Evolutionary conservation across 805 yeast species (phyloP).

Genomic region (Martiniozyma abietophila): DNA sequence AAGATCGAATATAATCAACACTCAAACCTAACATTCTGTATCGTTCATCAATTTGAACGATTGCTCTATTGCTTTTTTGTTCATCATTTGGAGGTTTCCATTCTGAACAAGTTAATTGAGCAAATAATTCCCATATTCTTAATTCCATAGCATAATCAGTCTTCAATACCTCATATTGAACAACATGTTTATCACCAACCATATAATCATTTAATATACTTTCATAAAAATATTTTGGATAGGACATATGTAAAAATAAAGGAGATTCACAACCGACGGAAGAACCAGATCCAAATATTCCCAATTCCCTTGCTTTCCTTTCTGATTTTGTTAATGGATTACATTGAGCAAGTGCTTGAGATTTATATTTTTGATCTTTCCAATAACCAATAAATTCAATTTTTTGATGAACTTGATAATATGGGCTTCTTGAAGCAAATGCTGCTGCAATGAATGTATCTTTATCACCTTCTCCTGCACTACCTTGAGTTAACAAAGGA

Average conservation of each 20-base stretch:
- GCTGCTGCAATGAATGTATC: constrained; percentile 52
- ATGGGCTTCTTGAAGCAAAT: constrained; percentile 47
- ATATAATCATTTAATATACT: constrained; percentile 1
- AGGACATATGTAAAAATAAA: constrained; percentile 50
- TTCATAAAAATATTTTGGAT: constrained; percentile 40
- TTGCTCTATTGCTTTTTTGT: too few species aligned
- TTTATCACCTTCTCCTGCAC: constrained; percentile 49
- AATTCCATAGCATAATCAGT: constrained; percentile 30
- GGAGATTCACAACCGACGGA: constrained; percentile 16
- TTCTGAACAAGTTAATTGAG: constrained; percentile 27
- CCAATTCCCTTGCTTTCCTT: constrained; percentile 8
- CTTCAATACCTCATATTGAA: constrained; percentile 26
- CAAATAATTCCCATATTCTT: constrained; percentile 30
- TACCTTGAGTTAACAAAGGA: constrained; percentile 39
- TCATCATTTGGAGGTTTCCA: constrained; percentile 9
- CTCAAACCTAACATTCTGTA: constrained; percentile 21
- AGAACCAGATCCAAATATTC: constrained; percentile 5
- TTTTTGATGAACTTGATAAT: constrained; percentile 45
- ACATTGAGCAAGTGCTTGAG: constrained; percentile 37
- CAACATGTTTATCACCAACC: constrained; percentile 19
- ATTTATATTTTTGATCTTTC: constrained; percentile 25
- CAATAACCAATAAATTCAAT: constrained; percentile 45
- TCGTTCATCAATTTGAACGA: constrained; percentile 8
- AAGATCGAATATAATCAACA: constrained; percentile 21
- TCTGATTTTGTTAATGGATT: constrained; percentile 32